phyloP scores from a whole-genome alignment of 2,329 filamentous ascomycete genomes.

The Sclerotinia borealis region DNA sequence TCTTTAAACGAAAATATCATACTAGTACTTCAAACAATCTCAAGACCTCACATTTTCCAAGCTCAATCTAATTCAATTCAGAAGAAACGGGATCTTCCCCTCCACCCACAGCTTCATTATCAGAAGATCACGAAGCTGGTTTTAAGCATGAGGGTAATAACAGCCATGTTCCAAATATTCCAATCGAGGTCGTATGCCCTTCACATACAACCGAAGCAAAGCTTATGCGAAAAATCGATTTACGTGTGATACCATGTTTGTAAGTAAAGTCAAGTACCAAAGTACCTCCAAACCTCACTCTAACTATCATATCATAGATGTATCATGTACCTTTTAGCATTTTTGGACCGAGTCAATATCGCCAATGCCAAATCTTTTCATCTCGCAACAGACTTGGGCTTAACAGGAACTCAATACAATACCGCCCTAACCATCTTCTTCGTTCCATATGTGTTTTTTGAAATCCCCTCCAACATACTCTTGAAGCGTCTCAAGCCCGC shows the following conservation, averaged over 20 bases:
- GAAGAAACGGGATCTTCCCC: not conserved
- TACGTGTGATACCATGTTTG: conserved; percentile 65
- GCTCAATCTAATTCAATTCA: not conserved
- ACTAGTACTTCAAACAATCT: not conserved
- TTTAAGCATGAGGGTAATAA: conserved; percentile 22
- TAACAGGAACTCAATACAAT: conserved; percentile 60
- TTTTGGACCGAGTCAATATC: conserved; percentile 71
- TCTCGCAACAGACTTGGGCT: conserved; percentile 54
- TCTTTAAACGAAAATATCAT: not conserved
- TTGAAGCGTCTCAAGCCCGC: conserved; percentile 62
- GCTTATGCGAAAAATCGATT: conserved; percentile 64
- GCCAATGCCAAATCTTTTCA: conserved; percentile 68
- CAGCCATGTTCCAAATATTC: conserved; percentile 24
- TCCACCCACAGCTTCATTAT: not conserved
- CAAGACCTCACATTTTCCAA: not conserved
- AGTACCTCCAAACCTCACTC: not conserved
- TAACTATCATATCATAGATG: conserved; percentile 24
- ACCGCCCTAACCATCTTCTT: conserved; percentile 77
- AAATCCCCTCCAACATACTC: conserved; percentile 69
- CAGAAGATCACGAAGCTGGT: conserved; percentile 20
- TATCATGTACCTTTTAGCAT: conserved; percentile 65
- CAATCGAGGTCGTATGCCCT: conserved; percentile 24
- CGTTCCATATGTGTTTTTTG: conserved; percentile 66
- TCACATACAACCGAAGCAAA: conserved; percentile 45
- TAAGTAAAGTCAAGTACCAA: conserved; percentile 27